Base-by-base conservation (phyloP, 805 yeast species). In the Candida corydali region DNA sequence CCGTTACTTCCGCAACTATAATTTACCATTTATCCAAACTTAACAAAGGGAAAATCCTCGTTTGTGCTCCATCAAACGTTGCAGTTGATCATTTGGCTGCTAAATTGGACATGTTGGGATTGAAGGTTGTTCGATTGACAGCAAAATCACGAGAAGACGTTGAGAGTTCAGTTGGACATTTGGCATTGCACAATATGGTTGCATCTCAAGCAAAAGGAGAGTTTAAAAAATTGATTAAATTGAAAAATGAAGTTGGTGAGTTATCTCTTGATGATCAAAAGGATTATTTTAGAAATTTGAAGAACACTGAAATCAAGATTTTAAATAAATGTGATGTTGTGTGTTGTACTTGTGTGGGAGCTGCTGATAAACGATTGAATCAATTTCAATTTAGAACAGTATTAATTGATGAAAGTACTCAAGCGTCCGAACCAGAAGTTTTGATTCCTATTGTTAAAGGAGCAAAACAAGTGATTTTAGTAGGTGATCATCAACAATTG, bases 401-500 rank as follows among this genome's bases (percentile, higher is more conserved):
- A 2, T 68, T 89, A 42, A 84, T 89, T 41, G 98, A 89, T 61
- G 98, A 89, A 63, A 80, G 87, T 51, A 87, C 97, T 0, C 97
- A 91, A 62, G 91, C 96, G 2, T 76, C 91, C 0, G 98, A 89
- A 57, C 96, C 96, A 1, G 96, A 88, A 57, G 78, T 85, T 50
- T 69, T 89, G 50, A 86, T 89, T 46, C 96, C 98, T 9, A 76
- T 89, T 26, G 87, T 83, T 2, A 83, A 81, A 47, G 96, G 96
- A 17, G 88, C 94, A 31, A 83, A 82, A 53, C 96, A 89, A 55
- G 86, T 88, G 5, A 76, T 89, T 31, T 64, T 89, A 23, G 96
- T 88, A 26, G 98, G 98, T 52, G 98, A 89, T 58, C 97, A 91
- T 61, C 91, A 87, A 62, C 98, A 89, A 65, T 69, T 89, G 46